Conservation (phyloP, 768 basidiomycete species). For the Tricholoma matsutake region DNA sequence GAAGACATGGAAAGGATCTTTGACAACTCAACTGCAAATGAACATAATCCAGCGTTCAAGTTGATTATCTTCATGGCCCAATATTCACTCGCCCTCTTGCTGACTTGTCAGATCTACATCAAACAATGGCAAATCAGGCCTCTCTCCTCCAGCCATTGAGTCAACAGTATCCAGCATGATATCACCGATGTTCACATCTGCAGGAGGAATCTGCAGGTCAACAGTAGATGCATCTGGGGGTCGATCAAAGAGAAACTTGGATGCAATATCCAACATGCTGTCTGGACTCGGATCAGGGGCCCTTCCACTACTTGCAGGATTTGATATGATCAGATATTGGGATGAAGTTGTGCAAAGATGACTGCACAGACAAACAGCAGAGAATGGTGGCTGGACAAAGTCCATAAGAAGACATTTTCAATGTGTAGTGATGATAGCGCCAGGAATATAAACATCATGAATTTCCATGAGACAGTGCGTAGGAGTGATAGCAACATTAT, state of each 20-base stretch:
- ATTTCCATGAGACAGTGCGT: background rate
- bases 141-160: background rate
- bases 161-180: background rate
- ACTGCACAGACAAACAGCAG: background rate
- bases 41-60: background rate
- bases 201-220: too few relatives aligned
- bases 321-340: background rate
- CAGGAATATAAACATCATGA: background rate
- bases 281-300: background rate
- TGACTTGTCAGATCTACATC: background rate
- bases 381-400: background rate
- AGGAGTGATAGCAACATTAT: background rate
- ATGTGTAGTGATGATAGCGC: background rate
- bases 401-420: background rate
- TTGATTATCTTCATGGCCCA: background rate
- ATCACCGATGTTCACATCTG: background rate
- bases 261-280: background rate
- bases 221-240: too few relatives aligned
- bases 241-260: too few relatives aligned
- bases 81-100: too few relatives aligned
- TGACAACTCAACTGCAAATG: background rate
- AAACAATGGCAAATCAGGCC: background rate
- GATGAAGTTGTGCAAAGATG: background rate
- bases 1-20: background rate
- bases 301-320: background rate